Evolutionary conservation across 371 early-diverging fungal species (phyloP).

Genomic region (Lichtheimia hyalospora): DNA sequence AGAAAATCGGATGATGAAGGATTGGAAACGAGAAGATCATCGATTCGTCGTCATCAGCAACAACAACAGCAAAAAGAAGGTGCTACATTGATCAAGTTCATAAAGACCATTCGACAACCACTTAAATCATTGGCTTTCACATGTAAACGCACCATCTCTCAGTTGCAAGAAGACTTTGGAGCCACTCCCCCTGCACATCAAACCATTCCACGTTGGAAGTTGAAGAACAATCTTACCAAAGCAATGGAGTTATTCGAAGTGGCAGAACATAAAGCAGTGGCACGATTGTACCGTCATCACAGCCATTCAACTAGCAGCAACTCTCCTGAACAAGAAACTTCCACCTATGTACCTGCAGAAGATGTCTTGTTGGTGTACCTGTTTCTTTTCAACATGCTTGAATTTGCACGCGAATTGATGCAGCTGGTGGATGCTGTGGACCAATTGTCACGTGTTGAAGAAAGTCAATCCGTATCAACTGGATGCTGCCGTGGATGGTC

Average conservation of each 20-base stretch:
- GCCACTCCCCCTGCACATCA: background rate
- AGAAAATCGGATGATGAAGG: too few species aligned
- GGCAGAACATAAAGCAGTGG: conserved; percentile 38
- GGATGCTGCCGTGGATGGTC: background rate
- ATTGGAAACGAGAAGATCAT: background rate
- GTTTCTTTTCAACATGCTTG: conserved; percentile 75
- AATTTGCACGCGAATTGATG: conserved; percentile 68
- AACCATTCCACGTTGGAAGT: conserved; percentile 19
- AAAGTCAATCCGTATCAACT: conserved; percentile 5
- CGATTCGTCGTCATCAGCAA: background rate
- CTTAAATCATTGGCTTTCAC: conserved; percentile 65
- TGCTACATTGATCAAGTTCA: conserved; percentile 50
- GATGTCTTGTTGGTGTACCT: conserved; percentile 75
- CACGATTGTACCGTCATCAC: conserved; percentile 22
- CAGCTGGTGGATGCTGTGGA: conserved; percentile 56
- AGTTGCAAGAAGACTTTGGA: conserved; percentile 31
- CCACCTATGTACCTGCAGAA: conserved; percentile 41
- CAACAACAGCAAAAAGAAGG: background rate
- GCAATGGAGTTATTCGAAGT: conserved; percentile 47
- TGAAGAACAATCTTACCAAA: conserved; percentile 37
- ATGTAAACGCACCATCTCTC: conserved; percentile 60
- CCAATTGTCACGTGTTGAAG: conserved; percentile 18
- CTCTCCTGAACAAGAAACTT: background rate
- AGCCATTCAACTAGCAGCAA: background rate
- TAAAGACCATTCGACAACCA: conserved; percentile 57